Conservation (phyloP, 306 rosid genomes). For the Hylodesmum podocarpum region DNA sequence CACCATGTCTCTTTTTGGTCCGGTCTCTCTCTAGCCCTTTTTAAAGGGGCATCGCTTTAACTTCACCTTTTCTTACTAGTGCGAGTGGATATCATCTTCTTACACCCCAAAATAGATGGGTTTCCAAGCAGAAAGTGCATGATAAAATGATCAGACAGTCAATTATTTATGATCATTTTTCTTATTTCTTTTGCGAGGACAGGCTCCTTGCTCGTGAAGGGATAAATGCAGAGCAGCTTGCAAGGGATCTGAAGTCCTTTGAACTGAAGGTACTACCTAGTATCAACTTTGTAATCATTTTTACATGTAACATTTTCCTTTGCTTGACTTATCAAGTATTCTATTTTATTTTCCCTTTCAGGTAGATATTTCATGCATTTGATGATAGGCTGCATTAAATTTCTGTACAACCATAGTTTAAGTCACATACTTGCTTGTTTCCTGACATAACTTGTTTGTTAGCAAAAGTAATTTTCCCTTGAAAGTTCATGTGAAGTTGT, state of each 20-base stretch:
- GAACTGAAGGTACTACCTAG: constrained; percentile 70
- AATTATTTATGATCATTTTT: neutral
- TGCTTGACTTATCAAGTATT: constrained; percentile 20
- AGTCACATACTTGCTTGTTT: constrained; percentile 17
- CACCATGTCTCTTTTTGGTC: neutral
- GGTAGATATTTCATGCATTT: constrained; percentile 6
- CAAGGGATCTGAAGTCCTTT: constrained; percentile 96
- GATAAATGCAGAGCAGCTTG: constrained; percentile 98
- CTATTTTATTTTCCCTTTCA: neutral
- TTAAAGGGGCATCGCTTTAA: neutral
- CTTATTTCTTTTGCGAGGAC: constrained; percentile 26
- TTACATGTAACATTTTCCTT: constrained; percentile 4
- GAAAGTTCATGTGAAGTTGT: constrained; percentile 7
- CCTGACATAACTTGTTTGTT: neutral
- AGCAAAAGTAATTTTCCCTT: neutral
- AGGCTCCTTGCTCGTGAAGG: constrained; percentile 99
- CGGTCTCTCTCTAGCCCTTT: neutral
- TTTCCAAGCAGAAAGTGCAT: neutral
- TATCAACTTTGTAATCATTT: neutral
- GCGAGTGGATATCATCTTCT: neutral
- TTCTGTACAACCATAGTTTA: constrained; percentile 9
- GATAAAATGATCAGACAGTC: neutral
- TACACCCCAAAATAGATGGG: neutral
- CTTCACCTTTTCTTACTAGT: neutral
- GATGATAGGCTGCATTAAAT: constrained; percentile 4